A percentile compares a stretch with the other conserved stretches of the same genome.
phyloP scores from a whole-genome alignment of 1,284 basidiomycete genomes.

The Boletellus dicymbophilus region DNA sequence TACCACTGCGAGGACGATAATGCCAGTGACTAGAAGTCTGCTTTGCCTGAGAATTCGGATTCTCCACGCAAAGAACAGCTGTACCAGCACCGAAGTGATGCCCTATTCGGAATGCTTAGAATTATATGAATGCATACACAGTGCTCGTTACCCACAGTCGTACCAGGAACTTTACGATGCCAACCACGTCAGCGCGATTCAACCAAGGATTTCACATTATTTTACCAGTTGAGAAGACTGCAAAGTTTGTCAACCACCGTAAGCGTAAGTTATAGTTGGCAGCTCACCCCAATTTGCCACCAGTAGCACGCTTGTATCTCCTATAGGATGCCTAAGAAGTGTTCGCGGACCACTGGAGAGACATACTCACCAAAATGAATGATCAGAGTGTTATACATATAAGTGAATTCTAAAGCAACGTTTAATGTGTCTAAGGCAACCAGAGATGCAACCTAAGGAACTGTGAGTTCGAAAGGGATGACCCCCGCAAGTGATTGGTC shows the following conservation, averaged over 20 bases:
- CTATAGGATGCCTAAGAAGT: conserved; percentile 3
- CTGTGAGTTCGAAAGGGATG: not conserved
- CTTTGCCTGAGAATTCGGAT: conserved; percentile 39
- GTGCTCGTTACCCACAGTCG: conserved; percentile 17
- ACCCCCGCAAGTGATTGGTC: not conserved
- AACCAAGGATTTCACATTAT: not conserved
- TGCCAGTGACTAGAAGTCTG: conserved; percentile 25
- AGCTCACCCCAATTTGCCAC: conserved; percentile 23
- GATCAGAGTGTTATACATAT: conserved; percentile 38
- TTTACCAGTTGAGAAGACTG: conserved; percentile 25
- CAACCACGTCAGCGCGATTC: not conserved
- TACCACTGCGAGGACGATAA: conserved; percentile 30
- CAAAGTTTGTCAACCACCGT: not conserved
- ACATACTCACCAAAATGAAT: conserved; percentile 37
- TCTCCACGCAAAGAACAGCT: conserved; percentile 46
- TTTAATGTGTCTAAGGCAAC: conserved; percentile 42
- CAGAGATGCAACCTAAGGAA: conserved; percentile 35
- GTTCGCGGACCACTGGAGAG: not conserved
- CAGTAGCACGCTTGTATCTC: conserved; percentile 13
- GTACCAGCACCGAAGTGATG: conserved; percentile 40
- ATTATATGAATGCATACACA: not conserved
- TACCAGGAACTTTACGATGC: conserved; percentile 18
- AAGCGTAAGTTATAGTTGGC: not conserved
- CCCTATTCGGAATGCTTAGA: conserved; percentile 24
- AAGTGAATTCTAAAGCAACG: conserved; percentile 40